Base-by-base conservation (phyloP, 306 rosid species). In the Trifolium dubium region DNA sequence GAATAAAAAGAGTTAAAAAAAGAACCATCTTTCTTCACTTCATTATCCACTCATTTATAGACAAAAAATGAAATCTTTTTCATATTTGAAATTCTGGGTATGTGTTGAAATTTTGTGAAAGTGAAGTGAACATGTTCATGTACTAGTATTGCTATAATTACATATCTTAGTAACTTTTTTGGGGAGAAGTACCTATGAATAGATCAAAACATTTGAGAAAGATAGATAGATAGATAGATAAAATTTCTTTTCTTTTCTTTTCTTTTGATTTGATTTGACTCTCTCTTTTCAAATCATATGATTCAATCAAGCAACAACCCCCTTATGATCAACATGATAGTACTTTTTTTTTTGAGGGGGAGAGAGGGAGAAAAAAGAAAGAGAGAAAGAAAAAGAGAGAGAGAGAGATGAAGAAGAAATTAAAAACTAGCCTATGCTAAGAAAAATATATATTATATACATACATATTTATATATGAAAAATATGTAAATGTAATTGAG, bases 11-110 rank as follows among this genome's bases (percentile, higher is more conserved):
- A 76, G 65, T 71, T 35, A 78, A 78, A 80, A 88, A 91, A 88
- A 91, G 79, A 79, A 84, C 91, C 87, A 61, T 91, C 91, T 87
- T 91, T 89, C 77, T 82, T 83, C 89, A 81, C 74, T 58, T 65
- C 86, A 89, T 84, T 89, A 87, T 89, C 85, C 89, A 83, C 84
- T 74, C 86, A 84, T 79, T 80, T 66, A 73, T 79, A 43, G 58
- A 35, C 3, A 1, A 0, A 10, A n/a, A 17, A 15, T 15, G 1
- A 0, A 13, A 19, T 46, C 55, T 47, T 70, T 29, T 23, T 66
- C 18, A 5, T 41, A 9, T 31, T 67, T 71, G 37, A 66, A 72
- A 74, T 67, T 76, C 78, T 82, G 84, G 81, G 84, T 14, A 4
- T 71, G 68, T 55, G 69, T 60, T 60, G 23, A 63, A 55, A 65